Conservation (phyloP, 2,329 filamentous ascomycete genomes). For the Ceratocystis alfenasii region DNA sequence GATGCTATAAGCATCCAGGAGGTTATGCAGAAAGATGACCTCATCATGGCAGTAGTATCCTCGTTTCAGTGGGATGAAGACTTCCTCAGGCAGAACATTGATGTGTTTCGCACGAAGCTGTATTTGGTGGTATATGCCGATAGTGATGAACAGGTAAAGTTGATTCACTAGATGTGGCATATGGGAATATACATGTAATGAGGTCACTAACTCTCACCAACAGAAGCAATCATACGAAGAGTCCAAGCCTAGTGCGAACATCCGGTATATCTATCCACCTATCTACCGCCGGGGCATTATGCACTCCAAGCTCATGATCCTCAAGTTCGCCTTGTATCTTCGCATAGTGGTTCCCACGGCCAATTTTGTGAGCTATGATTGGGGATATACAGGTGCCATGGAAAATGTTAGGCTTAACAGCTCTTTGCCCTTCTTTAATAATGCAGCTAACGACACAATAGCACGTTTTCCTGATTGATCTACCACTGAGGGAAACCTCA, state of each 20-base stretch:
- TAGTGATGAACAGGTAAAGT: slow-evolving; percentile 41
- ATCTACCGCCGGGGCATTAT: slow-evolving; percentile 67
- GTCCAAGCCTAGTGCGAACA: slow-evolving; percentile 39
- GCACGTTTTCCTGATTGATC: slow-evolving; percentile 83
- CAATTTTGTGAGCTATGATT: slow-evolving; percentile 76
- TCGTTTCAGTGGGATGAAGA: slow-evolving; percentile 77
- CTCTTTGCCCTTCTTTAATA: slow-evolving; percentile 2
- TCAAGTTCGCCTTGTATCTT: slow-evolving; percentile 64
- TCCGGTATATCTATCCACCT: slow-evolving; percentile 68
- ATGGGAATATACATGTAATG: neutral
- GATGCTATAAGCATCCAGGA: slow-evolving; percentile 84
- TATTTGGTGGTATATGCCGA: slow-evolving; percentile 46
- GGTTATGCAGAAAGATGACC: slow-evolving; percentile 58
- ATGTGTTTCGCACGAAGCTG: slow-evolving; percentile 48
- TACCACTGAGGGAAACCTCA: slow-evolving; percentile 44
- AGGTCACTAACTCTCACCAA: neutral
- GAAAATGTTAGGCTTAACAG: slow-evolving; percentile 53
- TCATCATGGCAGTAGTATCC: slow-evolving; percentile 70
- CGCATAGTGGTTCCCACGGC: slow-evolving; percentile 77
- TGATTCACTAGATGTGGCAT: neutral
- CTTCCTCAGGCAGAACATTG: slow-evolving; percentile 65
- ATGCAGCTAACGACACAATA: slow-evolving; percentile 27
- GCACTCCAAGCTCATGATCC: slow-evolving; percentile 88
- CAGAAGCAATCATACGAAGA: slow-evolving; percentile 40
- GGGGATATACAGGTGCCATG: slow-evolving; percentile 74